Evolutionary conservation across 441 rosid species (phyloP).

Genomic region (Syzygium syzygioides): DNA sequence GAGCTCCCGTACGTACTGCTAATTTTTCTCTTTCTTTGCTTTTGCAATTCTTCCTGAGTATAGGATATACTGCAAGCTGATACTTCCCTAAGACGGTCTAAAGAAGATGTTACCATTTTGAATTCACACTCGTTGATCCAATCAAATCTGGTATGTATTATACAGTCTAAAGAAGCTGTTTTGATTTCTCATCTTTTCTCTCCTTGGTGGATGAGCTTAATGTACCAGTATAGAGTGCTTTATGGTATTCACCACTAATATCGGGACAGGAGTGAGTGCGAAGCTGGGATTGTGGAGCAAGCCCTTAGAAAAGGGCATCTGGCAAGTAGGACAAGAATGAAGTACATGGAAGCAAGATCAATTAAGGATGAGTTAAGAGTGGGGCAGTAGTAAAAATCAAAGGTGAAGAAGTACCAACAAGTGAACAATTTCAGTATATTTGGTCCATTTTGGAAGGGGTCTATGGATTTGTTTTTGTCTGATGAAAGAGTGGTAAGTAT

Average conservation of each 20-base stretch:
- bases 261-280: background rate
- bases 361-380: background rate
- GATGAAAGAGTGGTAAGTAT: background rate
- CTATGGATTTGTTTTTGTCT: background rate
- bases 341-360: background rate
- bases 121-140: constrained; percentile 65
- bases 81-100: constrained; percentile 54
- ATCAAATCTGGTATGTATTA: constrained; percentile 71
- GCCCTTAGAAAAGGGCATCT: background rate
- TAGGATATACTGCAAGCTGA: constrained; percentile 72
- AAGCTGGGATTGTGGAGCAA: background rate
- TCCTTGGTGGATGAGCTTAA: constrained; percentile 1
- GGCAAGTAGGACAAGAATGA: background rate
- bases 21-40: constrained; percentile 1
- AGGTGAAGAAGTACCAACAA: background rate
- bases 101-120: constrained; percentile 62
- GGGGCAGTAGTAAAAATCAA: background rate
- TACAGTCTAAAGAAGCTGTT: background rate
- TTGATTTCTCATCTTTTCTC: constrained; percentile 4
- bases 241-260: background rate
- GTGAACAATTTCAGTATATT: background rate
- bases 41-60: constrained; percentile 13
- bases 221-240: background rate
- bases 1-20: background rate
- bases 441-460: background rate